A percentile compares a stretch with the other conserved stretches of the same genome.
Evolutionary conservation across 495 filamentous ascomycete genomes (phyloP).

Genomic region (Penicillium paradoxum): DNA sequence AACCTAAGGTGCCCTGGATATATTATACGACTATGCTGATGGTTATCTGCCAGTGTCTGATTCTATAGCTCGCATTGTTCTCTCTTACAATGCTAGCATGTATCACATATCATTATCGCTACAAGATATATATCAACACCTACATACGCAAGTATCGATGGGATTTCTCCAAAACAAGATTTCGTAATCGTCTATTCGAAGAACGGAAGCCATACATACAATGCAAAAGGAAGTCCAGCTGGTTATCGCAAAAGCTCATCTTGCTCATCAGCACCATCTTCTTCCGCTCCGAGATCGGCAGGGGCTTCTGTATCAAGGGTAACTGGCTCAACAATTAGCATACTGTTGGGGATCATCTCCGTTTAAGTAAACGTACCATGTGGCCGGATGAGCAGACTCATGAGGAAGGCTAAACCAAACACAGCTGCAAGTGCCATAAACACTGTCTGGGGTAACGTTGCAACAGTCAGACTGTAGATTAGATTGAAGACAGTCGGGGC

Average conservation of each 20-base stretch:
- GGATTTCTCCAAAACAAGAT: no score
- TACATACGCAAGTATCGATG: no score
- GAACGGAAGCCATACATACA: no score
- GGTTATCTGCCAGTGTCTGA: no score
- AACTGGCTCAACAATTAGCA: slow-evolving; percentile 15
- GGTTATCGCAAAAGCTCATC: slow-evolving; percentile 11
- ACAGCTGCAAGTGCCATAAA: slow-evolving; percentile 67
- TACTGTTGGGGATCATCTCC: neutral
- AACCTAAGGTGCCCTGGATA: no score
- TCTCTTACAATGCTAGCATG: no score
- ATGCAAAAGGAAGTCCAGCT: no score
- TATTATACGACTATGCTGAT: no score
- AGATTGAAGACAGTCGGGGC: slow-evolving; percentile 78
- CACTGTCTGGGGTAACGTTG: slow-evolving; percentile 70
- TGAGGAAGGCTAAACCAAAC: slow-evolving; percentile 61
- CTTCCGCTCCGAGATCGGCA: slow-evolving; percentile 13
- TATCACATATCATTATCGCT: no score
- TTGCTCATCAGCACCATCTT: slow-evolving; percentile 16
- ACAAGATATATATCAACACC: no score
- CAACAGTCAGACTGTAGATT: slow-evolving; percentile 78
- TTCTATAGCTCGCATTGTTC: no score
- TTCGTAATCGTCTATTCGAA: no score
- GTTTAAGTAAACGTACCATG: slow-evolving; percentile 53
- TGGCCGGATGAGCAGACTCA: slow-evolving; percentile 65
- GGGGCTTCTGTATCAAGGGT: slow-evolving; percentile 11